Base-by-base conservation (phyloP, 2,329 filamentous ascomycete species). In the Blumeriella jaapii region DNA sequence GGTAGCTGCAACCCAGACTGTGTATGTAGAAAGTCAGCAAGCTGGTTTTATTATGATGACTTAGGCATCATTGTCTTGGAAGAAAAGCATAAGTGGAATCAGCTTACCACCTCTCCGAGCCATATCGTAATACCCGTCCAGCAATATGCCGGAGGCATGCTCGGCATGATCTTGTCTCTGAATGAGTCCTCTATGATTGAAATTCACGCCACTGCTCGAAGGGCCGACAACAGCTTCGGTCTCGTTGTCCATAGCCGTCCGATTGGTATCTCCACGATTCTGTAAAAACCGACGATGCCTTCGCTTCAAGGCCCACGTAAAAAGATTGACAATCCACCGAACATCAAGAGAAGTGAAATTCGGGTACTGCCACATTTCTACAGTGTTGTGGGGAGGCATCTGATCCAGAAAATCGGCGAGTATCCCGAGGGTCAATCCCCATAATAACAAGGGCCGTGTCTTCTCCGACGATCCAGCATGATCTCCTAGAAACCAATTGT, bases 361-460 rank as follows among this genome's bases (percentile, higher is more conserved):
- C 0, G 78, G 78, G 49, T 79, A 80, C 18, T 67, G 68, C 75
- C 77, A 82, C 16, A 79, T 54, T 20, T 69, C 59, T 3, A 80
- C 64, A 2, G 74, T 72, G 43, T 67, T 61, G 22, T 71, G 61
- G 2, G 75, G 74, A n/a, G 76, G 76, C 3, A 81, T 57, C 49
- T 78, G 66, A 44, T 81, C 74, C 15, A 82, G 62, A 44, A 82
- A 74, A 54, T 82, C 78, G 11, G 72, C 71, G 24, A 81, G 56
- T 19, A 82, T 70, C 4, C 76, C 77, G 1, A 82, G 60, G 0
- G 78, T 81, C 20, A 82, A 54, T 0, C 78, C 78, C 78, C 78
- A 82, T 1, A 82, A 67, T 8, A 80, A 56, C 2, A 82, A 59
- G 2, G 74, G 71, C 16, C 54, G 54, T 43, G 54, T 46, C 14